phyloP scores from a whole-genome alignment of 352 stramenopile genomes.

The Plasmopara halstedii region DNA sequence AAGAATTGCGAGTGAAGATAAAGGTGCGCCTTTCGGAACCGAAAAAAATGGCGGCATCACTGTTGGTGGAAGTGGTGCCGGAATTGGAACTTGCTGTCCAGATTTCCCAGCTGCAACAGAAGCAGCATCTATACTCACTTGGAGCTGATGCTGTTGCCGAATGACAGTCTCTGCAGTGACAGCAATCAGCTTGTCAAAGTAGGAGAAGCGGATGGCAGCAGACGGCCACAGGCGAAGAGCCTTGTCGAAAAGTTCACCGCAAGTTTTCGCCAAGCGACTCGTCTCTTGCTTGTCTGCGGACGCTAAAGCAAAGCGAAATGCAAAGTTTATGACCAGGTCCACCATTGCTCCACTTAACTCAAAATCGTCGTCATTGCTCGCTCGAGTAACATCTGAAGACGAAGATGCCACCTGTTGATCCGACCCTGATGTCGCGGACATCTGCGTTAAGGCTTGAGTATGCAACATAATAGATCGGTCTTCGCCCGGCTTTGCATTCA shows the following conservation, averaged over 20 bases:
- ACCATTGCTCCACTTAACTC: constrained; percentile 82
- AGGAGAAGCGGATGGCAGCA: constrained; percentile 81
- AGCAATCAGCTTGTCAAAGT: constrained; percentile 88
- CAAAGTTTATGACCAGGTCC: constrained; percentile 90
- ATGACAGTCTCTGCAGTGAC: constrained; percentile 82
- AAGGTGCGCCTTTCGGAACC: constrained; percentile 71
- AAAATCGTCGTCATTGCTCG: constrained; percentile 76
- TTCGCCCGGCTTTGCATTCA: constrained; percentile 3
- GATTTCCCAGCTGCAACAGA: constrained; percentile 9
- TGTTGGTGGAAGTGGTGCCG: constrained; percentile 21
- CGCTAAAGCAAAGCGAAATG: constrained; percentile 78
- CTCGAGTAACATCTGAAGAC: constrained; percentile 16
- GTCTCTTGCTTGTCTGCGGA: constrained; percentile 88
- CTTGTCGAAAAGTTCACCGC: constrained; percentile 83
- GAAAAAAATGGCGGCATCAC: constrained; percentile 76
- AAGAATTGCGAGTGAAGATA: constrained; percentile 82
- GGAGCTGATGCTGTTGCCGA: constrained; percentile 59
- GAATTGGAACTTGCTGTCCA: constrained; percentile 21
- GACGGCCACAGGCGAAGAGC: constrained; percentile 81
- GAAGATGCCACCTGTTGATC: constrained; percentile 9
- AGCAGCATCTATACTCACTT: constrained; percentile 26
- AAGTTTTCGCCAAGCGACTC: constrained; percentile 82
- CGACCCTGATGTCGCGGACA: neutral
- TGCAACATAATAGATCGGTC: constrained; percentile 5
- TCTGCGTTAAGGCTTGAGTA: constrained; percentile 5